Percentiles rank a stretch among this genome's conserved stretches.
These are phyloP conservation scores for Eimeria maxima DNA, from an alignment of 169 alveolate species.

Conservation along the genomic window DNA sequence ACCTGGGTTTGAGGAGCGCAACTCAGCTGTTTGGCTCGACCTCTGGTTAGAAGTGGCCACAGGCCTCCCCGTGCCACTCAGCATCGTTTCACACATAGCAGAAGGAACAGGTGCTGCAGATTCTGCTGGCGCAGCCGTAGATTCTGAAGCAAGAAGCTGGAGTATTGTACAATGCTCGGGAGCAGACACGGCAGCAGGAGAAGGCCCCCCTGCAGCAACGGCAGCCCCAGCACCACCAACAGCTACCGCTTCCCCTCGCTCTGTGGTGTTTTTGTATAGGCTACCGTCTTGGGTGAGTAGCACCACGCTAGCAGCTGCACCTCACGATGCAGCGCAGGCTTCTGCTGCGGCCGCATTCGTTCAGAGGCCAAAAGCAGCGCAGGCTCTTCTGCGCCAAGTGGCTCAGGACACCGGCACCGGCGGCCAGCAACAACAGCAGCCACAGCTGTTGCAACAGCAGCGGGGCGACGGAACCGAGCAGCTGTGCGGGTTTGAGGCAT, in stretches of 20 bases:
- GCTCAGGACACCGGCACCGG: conserved; percentile 32
- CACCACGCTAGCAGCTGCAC: conserved; percentile 70
- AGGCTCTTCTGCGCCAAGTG: conserved; percentile 30
- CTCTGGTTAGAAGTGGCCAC: conserved; percentile 44
- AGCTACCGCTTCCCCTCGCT: conserved; percentile 69
- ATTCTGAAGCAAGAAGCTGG: neutral
- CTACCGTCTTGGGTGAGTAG: conserved; percentile 58
- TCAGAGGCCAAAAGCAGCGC: conserved; percentile 59
- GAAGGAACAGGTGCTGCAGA: neutral
- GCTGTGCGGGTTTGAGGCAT: conserved; percentile 43
- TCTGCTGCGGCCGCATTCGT: conserved; percentile 71
- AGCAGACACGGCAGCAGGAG: conserved; percentile 56
- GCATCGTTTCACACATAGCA: neutral
- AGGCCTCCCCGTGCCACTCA: conserved; percentile 48
- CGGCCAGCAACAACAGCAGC: conserved; percentile 41
- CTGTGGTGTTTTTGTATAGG: conserved; percentile 33
- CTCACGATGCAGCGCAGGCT: conserved; percentile 72
- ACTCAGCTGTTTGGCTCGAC: conserved; percentile 37
- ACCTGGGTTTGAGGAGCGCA: neutral
- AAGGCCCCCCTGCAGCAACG: conserved; percentile 28
- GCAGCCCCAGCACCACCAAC: neutral
- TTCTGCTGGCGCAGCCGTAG: conserved; percentile 20
- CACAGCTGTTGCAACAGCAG: neutral
- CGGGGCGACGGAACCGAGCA: neutral
- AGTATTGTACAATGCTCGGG: neutral